These are phyloP conservation scores for Dictyostelium citrinum DNA, from an alignment of 78 protist species.

Conservation along the genomic window DNA sequence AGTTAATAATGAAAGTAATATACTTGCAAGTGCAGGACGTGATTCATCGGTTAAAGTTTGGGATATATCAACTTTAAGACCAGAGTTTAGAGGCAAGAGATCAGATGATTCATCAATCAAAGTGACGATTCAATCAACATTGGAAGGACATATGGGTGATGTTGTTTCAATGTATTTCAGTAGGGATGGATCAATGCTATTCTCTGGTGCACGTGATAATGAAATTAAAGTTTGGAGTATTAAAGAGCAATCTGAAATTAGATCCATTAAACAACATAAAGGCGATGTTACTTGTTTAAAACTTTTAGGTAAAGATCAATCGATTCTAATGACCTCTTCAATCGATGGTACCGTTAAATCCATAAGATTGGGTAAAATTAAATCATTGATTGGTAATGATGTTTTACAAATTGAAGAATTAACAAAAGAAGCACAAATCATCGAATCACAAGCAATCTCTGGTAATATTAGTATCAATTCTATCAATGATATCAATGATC, in stretches of 20 bases:
- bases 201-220: conserved; percentile 22
- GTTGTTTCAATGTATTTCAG: not conserved
- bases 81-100: not conserved
- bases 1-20: not conserved
- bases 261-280: not conserved
- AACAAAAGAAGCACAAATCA: not conserved
- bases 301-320: not conserved
- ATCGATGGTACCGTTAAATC: conserved; percentile 13
- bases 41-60: conserved; percentile 2
- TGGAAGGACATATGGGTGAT: conserved; percentile 22
- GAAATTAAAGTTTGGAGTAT: conserved; percentile 12
- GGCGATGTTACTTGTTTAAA: not conserved
- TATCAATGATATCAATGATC: not conserved
- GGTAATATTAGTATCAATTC: not conserved
- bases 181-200: not conserved
- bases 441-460: not conserved
- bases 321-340: not conserved
- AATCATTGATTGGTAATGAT: not conserved
- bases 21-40: conserved; percentile 5
- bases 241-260: not conserved
- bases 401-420: not conserved
- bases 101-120: conserved; percentile 3
- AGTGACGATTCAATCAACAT: not conserved
- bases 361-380: not conserved
- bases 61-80: not conserved